phyloP scores from a whole-genome alignment of 164 flowering plant genomes.

The Umbilicus rupestris region DNA sequence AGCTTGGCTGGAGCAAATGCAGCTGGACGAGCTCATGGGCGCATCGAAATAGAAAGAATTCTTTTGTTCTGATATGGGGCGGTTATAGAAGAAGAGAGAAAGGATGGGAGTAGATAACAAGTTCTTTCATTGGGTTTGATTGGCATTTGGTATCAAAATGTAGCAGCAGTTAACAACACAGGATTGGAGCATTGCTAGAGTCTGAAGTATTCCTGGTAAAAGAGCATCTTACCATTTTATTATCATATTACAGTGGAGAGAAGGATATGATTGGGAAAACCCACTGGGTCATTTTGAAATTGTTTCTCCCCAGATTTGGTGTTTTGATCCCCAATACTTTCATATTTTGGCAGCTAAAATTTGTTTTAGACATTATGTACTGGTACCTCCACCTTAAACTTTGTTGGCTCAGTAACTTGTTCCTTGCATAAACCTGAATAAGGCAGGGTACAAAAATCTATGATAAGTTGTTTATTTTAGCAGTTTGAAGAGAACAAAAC shows the following conservation, averaged over 20 bases:
- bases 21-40: slow-evolving; percentile 54
- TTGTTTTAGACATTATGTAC: neutral
- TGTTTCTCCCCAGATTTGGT: slow-evolving; percentile 2
- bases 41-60: neutral
- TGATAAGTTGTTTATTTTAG: too few species aligned
- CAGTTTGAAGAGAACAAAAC: too few species aligned
- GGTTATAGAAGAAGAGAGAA: neutral
- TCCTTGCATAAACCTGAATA: neutral
- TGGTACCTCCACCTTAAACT: neutral
- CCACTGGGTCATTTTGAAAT: slow-evolving; percentile 3
- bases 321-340: slow-evolving; percentile 1
- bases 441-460: too few species aligned
- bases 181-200: neutral
- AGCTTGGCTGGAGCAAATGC: slow-evolving; percentile 88
- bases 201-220: neutral
- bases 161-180: neutral
- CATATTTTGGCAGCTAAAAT: neutral
- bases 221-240: neutral
- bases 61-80: neutral
- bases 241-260: neutral
- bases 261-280: neutral
- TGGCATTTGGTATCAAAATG: neutral
- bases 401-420: neutral
- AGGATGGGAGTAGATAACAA: neutral
- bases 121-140: slow-evolving; percentile 4